Percentiles rank a stretch among this genome's conserved stretches.
phyloP scores from a whole-genome alignment of 257 asterid species.

The Solanum ossicruentum region DNA sequence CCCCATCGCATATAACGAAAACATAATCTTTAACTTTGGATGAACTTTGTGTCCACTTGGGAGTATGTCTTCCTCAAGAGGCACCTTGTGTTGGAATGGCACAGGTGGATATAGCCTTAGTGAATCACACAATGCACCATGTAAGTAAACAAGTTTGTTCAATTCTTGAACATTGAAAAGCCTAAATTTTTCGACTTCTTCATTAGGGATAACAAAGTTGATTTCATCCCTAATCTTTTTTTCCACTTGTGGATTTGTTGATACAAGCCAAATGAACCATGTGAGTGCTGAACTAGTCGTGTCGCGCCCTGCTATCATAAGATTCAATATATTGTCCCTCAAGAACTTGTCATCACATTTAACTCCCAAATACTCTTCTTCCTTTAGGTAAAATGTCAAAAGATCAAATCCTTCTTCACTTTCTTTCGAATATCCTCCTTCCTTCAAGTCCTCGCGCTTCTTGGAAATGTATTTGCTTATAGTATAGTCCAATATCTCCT shows the following conservation, averaged over 20 bases:
- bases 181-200: slow-evolving; percentile 1
- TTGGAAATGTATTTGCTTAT: slow-evolving; percentile 10
- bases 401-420: slow-evolving; percentile 8
- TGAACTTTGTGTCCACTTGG: slow-evolving; percentile 50
- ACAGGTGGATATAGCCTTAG: slow-evolving; percentile 55
- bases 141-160: slow-evolving; percentile 27
- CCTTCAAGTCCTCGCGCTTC: slow-evolving; percentile 10
- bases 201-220: neutral
- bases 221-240: slow-evolving; percentile 27
- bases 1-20: slow-evolving; percentile 50
- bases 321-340: slow-evolving; percentile 40
- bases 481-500: slow-evolving; percentile 17
- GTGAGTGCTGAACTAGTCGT: slow-evolving; percentile 54
- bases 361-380: neutral
- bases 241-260: slow-evolving; percentile 29
- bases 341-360: slow-evolving; percentile 26
- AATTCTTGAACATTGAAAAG: slow-evolving; percentile 20
- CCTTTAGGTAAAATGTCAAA: slow-evolving; percentile 26
- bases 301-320: slow-evolving; percentile 52
- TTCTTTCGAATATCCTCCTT: neutral
- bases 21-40: slow-evolving; percentile 32
- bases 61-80: slow-evolving; percentile 19
- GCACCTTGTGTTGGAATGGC: slow-evolving; percentile 53
- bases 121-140: slow-evolving; percentile 42
- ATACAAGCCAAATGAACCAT: slow-evolving; percentile 47